Evolutionary conservation across 2,329 filamentous ascomycete genomes (phyloP).

Genomic region (Penicillium griseofulvum): DNA sequence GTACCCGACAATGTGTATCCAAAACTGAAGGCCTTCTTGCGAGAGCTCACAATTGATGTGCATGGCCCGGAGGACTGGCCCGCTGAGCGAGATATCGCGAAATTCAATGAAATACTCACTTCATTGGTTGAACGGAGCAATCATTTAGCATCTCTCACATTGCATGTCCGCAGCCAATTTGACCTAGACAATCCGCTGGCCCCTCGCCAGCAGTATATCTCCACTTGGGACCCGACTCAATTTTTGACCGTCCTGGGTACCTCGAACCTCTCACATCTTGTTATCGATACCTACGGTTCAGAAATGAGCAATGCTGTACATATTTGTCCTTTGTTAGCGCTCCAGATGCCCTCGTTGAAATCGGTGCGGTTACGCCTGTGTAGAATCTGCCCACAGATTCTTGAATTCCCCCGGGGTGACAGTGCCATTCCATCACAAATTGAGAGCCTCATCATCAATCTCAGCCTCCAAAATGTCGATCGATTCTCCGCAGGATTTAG

Average conservation of each 20-base stretch:
- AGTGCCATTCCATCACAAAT: background rate
- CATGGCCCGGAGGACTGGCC: no score
- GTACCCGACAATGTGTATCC: no score
- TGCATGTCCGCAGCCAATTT: no score
- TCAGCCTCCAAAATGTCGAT: background rate
- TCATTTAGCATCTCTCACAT: no score
- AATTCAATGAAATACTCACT: no score
- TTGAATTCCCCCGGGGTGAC: background rate
- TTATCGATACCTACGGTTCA: slow-evolving; percentile 2
- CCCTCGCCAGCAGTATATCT: background rate
- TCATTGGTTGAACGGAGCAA: no score
- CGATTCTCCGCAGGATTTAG: no score
- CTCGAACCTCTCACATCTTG: background rate
- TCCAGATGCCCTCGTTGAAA: slow-evolving; percentile 1
- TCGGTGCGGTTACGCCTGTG: slow-evolving; percentile 1
- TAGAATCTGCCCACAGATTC: background rate
- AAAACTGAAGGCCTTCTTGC: no score
- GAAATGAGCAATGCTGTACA: background rate
- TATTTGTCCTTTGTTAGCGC: slow-evolving; percentile 1
- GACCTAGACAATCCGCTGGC: no score
- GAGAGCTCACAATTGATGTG: no score
- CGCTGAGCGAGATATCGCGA: no score
- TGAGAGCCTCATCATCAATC: slow-evolving; percentile 7
- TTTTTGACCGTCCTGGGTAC: background rate
- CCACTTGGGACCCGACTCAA: background rate